Conservation (phyloP, 768 basidiomycete species). For the Ramaria sp. region DNA sequence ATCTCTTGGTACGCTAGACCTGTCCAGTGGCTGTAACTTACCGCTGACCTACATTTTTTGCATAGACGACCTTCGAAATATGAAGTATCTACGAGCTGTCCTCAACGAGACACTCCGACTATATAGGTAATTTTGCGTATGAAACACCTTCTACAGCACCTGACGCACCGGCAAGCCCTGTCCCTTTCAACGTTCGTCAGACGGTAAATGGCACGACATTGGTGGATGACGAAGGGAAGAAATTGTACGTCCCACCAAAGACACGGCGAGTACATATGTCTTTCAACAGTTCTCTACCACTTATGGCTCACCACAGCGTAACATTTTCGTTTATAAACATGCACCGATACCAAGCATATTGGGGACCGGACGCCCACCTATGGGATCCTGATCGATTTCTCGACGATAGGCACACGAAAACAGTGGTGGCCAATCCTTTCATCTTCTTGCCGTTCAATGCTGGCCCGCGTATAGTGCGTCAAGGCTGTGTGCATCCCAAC, state of each 20-base stretch:
- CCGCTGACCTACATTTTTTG: not conserved
- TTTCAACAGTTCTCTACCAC: constrained; percentile 2
- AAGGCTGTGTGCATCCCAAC: not conserved
- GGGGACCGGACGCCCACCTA: constrained; percentile 65
- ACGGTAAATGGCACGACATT: constrained; percentile 7
- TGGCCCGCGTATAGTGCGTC: constrained; percentile 1
- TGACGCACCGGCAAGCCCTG: not conserved
- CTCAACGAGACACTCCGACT: constrained; percentile 44
- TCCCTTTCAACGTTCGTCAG: constrained; percentile 21
- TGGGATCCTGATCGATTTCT: constrained; percentile 25
- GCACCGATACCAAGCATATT: constrained; percentile 55
- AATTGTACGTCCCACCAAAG: constrained; percentile 6
- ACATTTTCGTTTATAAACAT: constrained; percentile 48
- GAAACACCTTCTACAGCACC: not conserved
- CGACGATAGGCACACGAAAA: constrained; percentile 7
- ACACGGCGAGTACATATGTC: not conserved
- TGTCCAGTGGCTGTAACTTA: not conserved
- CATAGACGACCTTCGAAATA: constrained; percentile 20
- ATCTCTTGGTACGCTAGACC: constrained; percentile 5
- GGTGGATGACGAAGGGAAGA: not conserved
- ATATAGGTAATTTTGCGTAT: constrained; percentile 14
- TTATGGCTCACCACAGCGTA: constrained; percentile 19
- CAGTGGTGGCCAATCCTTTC: constrained; percentile 13
- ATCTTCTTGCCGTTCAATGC: constrained; percentile 14
- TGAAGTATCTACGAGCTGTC: constrained; percentile 39